Base-by-base conservation (phyloP, 2,329 filamentous ascomycete species). In the Blumeria graminis region DNA sequence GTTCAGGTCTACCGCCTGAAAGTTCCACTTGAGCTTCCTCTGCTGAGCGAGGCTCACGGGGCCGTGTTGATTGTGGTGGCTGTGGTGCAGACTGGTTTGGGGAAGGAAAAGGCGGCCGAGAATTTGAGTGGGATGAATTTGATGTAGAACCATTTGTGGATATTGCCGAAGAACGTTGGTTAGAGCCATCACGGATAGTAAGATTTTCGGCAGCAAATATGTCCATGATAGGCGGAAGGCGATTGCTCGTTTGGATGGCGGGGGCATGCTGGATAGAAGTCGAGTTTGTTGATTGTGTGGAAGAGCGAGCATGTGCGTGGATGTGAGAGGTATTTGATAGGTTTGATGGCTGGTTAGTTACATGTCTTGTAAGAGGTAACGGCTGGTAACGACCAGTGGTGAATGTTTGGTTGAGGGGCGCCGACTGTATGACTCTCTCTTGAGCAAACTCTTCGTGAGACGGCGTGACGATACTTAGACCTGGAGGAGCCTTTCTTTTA, bases 371-470 rank as follows among this genome's bases (percentile, higher is more conserved):
- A 58, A 86, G 71, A 0, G 85, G 84, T 61, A 83, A 82, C 5
- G 82, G 78, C 63, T 88, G 80, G 66, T 93, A 81, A 58, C 92
- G 81, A 58, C 90, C 89, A 7, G 38, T 41, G 13, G 92, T 95
- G 67, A 98, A 98, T 39, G 87, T 93, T 67, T 95, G 90, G 63
- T 93, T 82, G 28, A 98, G 76, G 14, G 92, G 92, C 7, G 92
- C 92, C 3, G 92, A 98, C 70, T 98, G 92, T 59, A 98, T 93
- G 38, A 96, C 88, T 63, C 92, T 78, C 73, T 98, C 92, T 65
- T 88, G 81, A 63, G 89, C 86, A 66, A 96, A 96, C 60, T 89
- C 84, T 63, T 92, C 81, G 61, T 93, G 88, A 6, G 88, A 87
- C 1, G 92, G 92, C 32, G 92, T 85, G n/a, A 93, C 85, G 62